Conservation (phyloP, 345 rosid genomes). For the Citropsis articulata region DNA sequence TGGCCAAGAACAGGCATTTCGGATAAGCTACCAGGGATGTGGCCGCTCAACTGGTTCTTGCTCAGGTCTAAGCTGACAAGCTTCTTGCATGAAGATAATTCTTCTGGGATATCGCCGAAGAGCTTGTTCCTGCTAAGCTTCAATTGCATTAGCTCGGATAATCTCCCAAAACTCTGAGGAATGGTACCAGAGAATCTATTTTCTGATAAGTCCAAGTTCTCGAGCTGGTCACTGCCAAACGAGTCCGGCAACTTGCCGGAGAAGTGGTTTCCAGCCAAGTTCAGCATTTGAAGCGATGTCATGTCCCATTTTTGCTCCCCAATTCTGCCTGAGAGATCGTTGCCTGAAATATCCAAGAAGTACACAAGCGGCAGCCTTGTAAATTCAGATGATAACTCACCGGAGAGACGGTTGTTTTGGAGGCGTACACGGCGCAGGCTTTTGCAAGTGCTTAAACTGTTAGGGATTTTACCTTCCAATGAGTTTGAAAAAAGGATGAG, state of each 20-base stretch:
- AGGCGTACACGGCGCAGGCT: constrained; percentile 74
- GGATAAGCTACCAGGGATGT: constrained; percentile 51
- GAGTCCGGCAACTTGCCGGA: constrained; percentile 51
- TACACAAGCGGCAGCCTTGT: constrained; percentile 56
- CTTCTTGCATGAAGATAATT: constrained; percentile 64
- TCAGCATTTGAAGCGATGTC: constrained; percentile 75
- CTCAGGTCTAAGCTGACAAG: constrained; percentile 82
- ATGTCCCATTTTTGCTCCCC: constrained; percentile 56
- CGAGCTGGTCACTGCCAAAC: constrained; percentile 56
- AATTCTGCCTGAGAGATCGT: constrained; percentile 56
- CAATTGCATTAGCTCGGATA: constrained; percentile 56
- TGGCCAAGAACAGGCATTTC: constrained; percentile 60
- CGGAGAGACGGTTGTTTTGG: constrained; percentile 60
- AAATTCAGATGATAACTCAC: constrained; percentile 51
- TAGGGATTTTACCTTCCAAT: constrained; percentile 58
- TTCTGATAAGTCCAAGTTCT: constrained; percentile 61
- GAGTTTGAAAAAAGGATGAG: constrained; percentile 83
- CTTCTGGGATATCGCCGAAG: constrained; percentile 59
- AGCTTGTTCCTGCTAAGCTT: constrained; percentile 57
- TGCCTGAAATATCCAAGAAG: constrained; percentile 75
- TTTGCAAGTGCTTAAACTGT: constrained; percentile 44
- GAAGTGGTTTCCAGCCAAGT: constrained; percentile 59
- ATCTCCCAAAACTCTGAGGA: constrained; percentile 39
- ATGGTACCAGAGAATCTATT: constrained; percentile 60
- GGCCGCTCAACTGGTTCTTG: constrained; percentile 56